Conservation (phyloP, 2,329 filamentous ascomycete species). For the Colletotrichum sp. region DNA sequence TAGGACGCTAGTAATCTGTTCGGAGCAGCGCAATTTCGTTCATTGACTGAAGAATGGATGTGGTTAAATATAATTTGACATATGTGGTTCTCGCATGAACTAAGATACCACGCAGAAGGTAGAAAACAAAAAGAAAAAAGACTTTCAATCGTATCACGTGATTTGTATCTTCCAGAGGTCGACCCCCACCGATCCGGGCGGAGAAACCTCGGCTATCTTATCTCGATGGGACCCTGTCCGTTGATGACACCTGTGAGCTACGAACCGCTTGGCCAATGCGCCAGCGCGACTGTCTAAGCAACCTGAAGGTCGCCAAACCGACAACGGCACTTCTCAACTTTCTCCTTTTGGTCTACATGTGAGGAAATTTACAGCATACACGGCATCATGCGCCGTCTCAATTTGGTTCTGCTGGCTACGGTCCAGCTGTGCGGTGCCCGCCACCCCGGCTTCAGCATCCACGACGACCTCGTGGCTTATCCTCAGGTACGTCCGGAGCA, state of each 20-base stretch:
- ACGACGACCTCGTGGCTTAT: constrained; percentile 86
- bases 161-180: no score
- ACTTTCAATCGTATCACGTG: no score
- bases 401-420: constrained; percentile 47
- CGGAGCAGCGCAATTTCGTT: no score
- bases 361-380: constrained; percentile 30
- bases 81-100: no score
- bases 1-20: no score
- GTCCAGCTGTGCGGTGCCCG: constrained; percentile 52
- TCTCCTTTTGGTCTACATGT: constrained; percentile 31
- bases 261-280: constrained; percentile 1
- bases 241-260: constrained; percentile 23
- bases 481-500: constrained; percentile 69
- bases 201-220: constrained; percentile 4
- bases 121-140: no score
- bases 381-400: constrained; percentile 57
- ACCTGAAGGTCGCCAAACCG: background rate
- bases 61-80: no score
- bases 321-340: background rate
- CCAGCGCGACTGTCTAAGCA: background rate
- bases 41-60: no score
- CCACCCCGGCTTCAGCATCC: constrained; percentile 75
- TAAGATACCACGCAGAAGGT: no score
- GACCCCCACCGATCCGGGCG: background rate
- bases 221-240: background rate